Base-by-base conservation (phyloP, 169 alveolate genomes). In the Eimeria necatrix region DNA sequence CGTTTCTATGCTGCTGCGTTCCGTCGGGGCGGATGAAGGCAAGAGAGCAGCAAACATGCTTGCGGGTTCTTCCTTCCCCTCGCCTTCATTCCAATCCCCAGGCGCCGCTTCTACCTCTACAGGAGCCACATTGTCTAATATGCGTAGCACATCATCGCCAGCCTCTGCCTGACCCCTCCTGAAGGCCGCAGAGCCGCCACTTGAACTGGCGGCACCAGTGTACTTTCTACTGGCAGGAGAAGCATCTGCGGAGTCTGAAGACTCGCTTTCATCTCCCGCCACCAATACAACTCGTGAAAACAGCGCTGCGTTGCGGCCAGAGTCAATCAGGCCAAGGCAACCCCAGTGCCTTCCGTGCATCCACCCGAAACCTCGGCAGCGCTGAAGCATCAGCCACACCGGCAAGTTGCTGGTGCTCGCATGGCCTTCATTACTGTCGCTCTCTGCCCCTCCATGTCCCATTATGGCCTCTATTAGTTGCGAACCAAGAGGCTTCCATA, bases 301-400 rank as follows among this genome's bases (percentile, higher is more conserved):
- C 24, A 81, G 18, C 16, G 91, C 91, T 52, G 91, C 91, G 16
- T 16, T n/a, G 4, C 7, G 53, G 32, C 91, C 91, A 3, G 91
- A 81, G 53, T 81, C 91, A n/a, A 26, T 56, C 60, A 81, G 53
- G 56, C 91, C 91, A 20, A 81, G 4, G 68, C 91, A 81, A 8
- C 91, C 91, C 68, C 91, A 48, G 5, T 14, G 49, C 10, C n/a
- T 14, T 7, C 74, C 91, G 4, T 53, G n/a, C 56, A 81, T 14
- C 91, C 91, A 81, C 24, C 91, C 91, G 10, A 81, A 4, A 1
- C 91, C 91, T 81, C 91, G 24, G 74, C 91, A 81, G 51, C 91
- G 73, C 60, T 81, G 91, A 16, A 81, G 59, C 4, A 73, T 16
- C 73, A 81, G 53, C 91, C 74, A 81, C 20, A 81, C 52, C 4